Conservation (phyloP, 345 rosid species). For the Geranium rotundifolium region DNA sequence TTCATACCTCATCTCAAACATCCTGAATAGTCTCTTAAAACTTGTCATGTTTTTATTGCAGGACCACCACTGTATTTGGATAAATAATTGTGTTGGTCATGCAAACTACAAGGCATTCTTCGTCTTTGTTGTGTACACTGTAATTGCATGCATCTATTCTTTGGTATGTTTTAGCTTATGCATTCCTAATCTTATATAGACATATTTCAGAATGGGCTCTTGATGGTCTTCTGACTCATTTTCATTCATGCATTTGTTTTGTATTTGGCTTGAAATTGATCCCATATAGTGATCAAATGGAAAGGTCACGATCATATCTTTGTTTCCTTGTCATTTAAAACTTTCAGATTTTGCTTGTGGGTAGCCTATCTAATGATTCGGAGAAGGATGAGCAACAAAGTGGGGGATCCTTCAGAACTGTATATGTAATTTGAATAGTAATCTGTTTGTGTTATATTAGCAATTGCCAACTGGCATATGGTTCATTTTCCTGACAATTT, state of each 20-base stretch:
- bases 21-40: slow-evolving; percentile 19
- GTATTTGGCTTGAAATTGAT: background rate
- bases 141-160: slow-evolving; percentile 62
- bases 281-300: background rate
- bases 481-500: slow-evolving; percentile 9
- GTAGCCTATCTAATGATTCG: slow-evolving; percentile 62
- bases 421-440: slow-evolving; percentile 37
- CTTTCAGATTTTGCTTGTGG: slow-evolving; percentile 70
- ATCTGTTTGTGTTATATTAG: slow-evolving; percentile 10
- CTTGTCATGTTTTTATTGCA: slow-evolving; percentile 36
- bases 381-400: slow-evolving; percentile 48
- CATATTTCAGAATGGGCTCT: background rate
- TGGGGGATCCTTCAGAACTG: slow-evolving; percentile 47
- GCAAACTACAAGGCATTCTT: slow-evolving; percentile 89
- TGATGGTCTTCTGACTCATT: background rate
- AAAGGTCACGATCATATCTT: background rate
- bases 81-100: slow-evolving; percentile 88
- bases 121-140: slow-evolving; percentile 62
- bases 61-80: slow-evolving; percentile 99
- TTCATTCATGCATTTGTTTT: background rate
- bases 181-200: background rate
- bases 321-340: background rate
- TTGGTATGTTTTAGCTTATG: slow-evolving; percentile 38
- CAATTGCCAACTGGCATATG: background rate
- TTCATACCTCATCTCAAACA: slow-evolving; percentile 12